Base-by-base conservation (phyloP, 2,329 filamentous ascomycete genomes). In the Dendrostoma leiphaemia region DNA sequence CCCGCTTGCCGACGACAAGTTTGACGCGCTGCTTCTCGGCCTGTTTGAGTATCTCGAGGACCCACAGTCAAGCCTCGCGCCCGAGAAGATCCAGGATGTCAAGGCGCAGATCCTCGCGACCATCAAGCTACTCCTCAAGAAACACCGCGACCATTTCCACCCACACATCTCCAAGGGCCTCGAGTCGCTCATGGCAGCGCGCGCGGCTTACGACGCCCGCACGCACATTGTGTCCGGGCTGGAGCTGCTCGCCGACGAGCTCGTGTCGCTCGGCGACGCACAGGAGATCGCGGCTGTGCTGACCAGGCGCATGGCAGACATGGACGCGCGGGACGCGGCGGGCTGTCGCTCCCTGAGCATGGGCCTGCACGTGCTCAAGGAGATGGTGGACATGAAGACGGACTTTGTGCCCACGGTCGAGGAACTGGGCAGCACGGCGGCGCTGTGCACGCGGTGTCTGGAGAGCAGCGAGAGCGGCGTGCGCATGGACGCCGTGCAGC, bases 71-170 rank as follows among this genome's bases (percentile, higher is more conserved):
- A 79, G 78, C 43, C 67, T 84, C 0, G 64, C 81, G 4, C 70
- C 83, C 1, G 82, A 88, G 59, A 91, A 89, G 71, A 78, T 81
- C 3, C 83, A 86, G 61, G 87, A 90, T 60, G 77, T 90, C 54
- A 90, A 89, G 69, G 83, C 86, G 6, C 89, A 92, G 69, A 85
- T 88, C 19, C 74, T 92, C 10, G 83, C 85, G 1, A 89, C 89
- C 1, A 84, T 91, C 65, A 86, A 88, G 64, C 79, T 90, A 4
- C 79, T 93, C 51, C 79, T 91, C 13, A 84, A 84, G 60, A 81
- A 85, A 65, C 81, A 88, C 63, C 82, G 83, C 32, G 81, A 82
- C 51, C 79, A 77, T 59, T 89, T 90, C 62, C 78, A 81, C 57
- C 82, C 84, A 3, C 86, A 90, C 71, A 82, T 89, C 40, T 80